phyloP scores from a whole-genome alignment of 106 monocot species.

The Phalaenopsis equestris region DNA sequence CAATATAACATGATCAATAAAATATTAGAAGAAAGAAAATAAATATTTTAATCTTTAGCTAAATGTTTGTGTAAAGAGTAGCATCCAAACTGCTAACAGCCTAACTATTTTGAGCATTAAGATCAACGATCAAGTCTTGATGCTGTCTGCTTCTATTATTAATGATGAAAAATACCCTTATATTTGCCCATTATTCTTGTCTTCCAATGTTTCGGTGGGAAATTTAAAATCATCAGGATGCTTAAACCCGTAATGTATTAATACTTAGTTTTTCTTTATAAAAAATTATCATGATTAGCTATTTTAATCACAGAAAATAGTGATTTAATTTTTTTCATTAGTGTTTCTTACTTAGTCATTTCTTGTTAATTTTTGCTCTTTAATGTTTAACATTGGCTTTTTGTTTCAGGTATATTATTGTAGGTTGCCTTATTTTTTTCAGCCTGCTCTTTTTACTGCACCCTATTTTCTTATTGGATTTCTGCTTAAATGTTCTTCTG shows the following conservation, averaged over 20 bases:
- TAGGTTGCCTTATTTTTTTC: background rate
- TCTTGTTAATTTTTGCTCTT: background rate
- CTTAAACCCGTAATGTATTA: background rate
- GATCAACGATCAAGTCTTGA: background rate
- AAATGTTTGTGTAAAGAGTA: too few relatives aligned
- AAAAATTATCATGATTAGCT: background rate
- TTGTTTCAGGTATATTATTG: background rate
- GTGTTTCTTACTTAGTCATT: background rate
- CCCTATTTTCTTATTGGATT: background rate
- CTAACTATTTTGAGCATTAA: background rate
- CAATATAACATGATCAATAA: background rate
- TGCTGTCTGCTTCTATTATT: background rate
- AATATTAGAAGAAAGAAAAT: background rate
- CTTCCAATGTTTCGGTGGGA: background rate
- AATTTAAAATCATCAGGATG: background rate
- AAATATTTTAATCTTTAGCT: too few relatives aligned
- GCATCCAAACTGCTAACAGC: background rate
- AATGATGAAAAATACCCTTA: background rate
- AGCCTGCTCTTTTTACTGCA: too few relatives aligned
- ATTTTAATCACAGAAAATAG: background rate
- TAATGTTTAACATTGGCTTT: background rate
- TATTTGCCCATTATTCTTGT: background rate
- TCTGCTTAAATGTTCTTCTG: background rate
- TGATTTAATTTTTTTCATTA: conserved; percentile 2
- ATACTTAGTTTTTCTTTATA: background rate